These are phyloP conservation scores for Rhodamnia rubescens DNA, from an alignment of 345 rosid species.

Conservation along the genomic window DNA sequence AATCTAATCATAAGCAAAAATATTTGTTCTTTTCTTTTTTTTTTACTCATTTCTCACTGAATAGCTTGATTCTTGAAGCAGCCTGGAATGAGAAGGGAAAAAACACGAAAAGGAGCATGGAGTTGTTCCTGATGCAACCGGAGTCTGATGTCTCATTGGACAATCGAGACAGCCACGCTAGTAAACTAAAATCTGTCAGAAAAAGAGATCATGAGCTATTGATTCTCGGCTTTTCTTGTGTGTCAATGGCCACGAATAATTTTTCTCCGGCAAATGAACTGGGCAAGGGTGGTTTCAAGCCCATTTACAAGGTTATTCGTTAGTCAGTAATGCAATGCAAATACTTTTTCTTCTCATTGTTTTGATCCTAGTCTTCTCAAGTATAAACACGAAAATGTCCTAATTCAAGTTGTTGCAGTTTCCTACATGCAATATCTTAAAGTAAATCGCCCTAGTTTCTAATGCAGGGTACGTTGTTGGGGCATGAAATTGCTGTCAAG, in stretches of 20 bases:
- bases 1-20: neutral
- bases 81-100: neutral
- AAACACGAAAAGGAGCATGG: neutral
- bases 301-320: constrained; percentile 5
- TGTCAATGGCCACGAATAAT: constrained; percentile 8
- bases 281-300: constrained; percentile 21
- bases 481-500: constrained; percentile 7
- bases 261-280: constrained; percentile 12
- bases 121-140: neutral
- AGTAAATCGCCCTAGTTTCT: neutral
- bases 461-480: neutral
- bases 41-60: neutral
- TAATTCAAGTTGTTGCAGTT: neutral
- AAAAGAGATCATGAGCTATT: neutral
- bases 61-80: neutral
- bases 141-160: neutral
- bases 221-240: neutral
- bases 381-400: neutral
- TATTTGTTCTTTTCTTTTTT: neutral
- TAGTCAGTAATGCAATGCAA: neutral
- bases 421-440: neutral
- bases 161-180: neutral
- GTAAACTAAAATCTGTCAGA: neutral
- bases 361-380: neutral
- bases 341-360: neutral